A percentile compares a stretch with the other conserved stretches of the same genome.
These are phyloP conservation scores for Skeletonema menzelii DNA, from an alignment of 108 stramenopile species.

Conservation along the genomic window DNA sequence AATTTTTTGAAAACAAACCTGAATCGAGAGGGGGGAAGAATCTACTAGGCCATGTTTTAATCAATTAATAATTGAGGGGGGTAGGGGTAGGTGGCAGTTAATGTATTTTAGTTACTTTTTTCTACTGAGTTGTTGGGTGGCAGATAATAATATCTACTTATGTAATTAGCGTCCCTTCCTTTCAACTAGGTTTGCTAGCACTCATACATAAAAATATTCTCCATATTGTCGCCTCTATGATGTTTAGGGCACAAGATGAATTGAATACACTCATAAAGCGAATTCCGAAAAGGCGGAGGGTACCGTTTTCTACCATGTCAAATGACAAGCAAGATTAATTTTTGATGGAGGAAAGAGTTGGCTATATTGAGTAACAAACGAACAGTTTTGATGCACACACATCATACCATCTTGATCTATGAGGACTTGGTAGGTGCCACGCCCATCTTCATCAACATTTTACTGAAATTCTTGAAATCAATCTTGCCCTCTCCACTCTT, in stretches of 20 bases:
- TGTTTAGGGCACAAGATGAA: too few species aligned
- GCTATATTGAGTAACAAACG: neutral
- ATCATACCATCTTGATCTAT: neutral
- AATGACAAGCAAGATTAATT: too few species aligned
- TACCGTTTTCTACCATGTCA: too few species aligned
- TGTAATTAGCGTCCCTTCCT: neutral
- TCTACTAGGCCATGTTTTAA: neutral
- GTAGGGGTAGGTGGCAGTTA: neutral
- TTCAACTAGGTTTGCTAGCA: too few species aligned
- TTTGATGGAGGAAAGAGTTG: neutral
- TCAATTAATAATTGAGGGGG: neutral
- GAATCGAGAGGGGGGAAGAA: neutral
- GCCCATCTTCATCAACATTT: conserved; percentile 92
- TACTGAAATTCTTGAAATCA: conserved; percentile 87
- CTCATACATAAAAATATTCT: too few species aligned
- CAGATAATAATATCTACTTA: too few species aligned
- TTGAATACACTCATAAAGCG: too few species aligned
- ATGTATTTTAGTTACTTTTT: conserved; percentile 1
- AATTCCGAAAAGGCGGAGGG: too few species aligned
- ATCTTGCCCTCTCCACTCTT: conserved; percentile 87
- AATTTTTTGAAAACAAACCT: neutral
- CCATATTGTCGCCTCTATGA: too few species aligned
- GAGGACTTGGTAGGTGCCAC: conserved; percentile 79
- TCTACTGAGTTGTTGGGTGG: neutral
- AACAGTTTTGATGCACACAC: too few species aligned